phyloP scores from a whole-genome alignment of 768 basidiomycete genomes.

The Symmetrospora coprosmae region DNA sequence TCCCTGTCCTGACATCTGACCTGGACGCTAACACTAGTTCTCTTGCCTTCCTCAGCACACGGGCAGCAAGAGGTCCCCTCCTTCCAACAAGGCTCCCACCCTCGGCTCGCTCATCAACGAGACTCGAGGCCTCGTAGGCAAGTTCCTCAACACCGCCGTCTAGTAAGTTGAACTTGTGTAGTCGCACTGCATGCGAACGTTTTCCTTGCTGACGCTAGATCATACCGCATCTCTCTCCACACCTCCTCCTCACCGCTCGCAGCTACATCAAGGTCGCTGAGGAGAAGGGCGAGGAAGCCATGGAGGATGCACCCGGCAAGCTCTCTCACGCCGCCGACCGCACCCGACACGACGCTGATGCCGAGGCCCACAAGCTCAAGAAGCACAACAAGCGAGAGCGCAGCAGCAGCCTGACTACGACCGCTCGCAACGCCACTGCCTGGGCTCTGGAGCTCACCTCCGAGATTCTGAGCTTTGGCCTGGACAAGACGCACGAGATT shows the following conservation, averaged over 20 bases:
- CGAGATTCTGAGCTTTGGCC: not conserved
- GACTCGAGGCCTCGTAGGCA: slow-evolving; percentile 14
- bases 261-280: not conserved
- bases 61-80: too few relatives aligned
- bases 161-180: not conserved
- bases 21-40: too few relatives aligned
- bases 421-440: not conserved
- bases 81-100: too few relatives aligned
- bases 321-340: not conserved
- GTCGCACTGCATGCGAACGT: too few relatives aligned
- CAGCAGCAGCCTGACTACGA: too few relatives aligned
- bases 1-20: too few relatives aligned
- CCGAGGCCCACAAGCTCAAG: too few relatives aligned
- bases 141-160: slow-evolving; percentile 3
- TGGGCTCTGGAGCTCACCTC: not conserved
- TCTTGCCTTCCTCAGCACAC: too few relatives aligned
- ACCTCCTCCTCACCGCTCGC: not conserved
- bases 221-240: not conserved
- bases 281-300: not conserved
- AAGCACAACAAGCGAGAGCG: too few relatives aligned
- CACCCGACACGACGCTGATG: too few relatives aligned
- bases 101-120: not conserved
- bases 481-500: not conserved
- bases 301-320: not conserved
- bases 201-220: too few relatives aligned